Evolutionary conservation across 495 filamentous ascomycete species (phyloP).

Genomic region (Tuber melanosporum): DNA sequence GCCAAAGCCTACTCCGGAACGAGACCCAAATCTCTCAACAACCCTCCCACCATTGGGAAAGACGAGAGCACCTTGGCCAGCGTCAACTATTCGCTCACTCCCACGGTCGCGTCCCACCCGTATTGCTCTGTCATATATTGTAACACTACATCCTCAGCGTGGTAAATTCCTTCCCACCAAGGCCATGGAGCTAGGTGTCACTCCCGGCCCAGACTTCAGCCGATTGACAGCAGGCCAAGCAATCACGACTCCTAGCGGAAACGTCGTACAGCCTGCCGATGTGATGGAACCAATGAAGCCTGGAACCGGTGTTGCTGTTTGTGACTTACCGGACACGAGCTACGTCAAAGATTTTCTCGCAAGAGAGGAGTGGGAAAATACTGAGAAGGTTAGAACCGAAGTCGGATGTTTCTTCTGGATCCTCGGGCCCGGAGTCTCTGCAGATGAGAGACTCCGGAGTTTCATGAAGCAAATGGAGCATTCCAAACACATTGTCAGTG

Average conservation of each 20-base stretch:
- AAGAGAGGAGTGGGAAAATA: conserved; percentile 64
- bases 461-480: conserved; percentile 60
- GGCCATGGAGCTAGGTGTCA: conserved; percentile 57
- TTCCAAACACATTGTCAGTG: conserved; percentile 69
- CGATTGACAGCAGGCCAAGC: conserved; percentile 49
- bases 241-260: conserved; percentile 52
- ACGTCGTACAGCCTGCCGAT: conserved; percentile 50
- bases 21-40: conserved; percentile 32
- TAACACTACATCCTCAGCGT: conserved; percentile 63
- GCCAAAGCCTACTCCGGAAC: conserved; percentile 6
- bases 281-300: conserved; percentile 53
- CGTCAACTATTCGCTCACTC: conserved; percentile 55
- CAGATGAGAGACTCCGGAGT: conserved; percentile 54
- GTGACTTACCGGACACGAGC: conserved; percentile 64
- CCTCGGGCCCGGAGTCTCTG: conserved; percentile 59
- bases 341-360: conserved; percentile 62
- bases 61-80: conserved; percentile 69
- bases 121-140: conserved; percentile 75
- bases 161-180: conserved; percentile 69
- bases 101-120: conserved; percentile 58
- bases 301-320: conserved; percentile 61
- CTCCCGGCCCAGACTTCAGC: conserved; percentile 49
- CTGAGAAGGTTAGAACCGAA: conserved; percentile 56
- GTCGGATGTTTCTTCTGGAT: conserved; percentile 74
- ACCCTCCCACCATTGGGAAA: conserved; percentile 27